Evolutionary conservation across 2,329 filamentous ascomycete species (phyloP), one percentile per base, ranked within the genome.

Genomic region (Akanthomyces muscarius): DNA sequence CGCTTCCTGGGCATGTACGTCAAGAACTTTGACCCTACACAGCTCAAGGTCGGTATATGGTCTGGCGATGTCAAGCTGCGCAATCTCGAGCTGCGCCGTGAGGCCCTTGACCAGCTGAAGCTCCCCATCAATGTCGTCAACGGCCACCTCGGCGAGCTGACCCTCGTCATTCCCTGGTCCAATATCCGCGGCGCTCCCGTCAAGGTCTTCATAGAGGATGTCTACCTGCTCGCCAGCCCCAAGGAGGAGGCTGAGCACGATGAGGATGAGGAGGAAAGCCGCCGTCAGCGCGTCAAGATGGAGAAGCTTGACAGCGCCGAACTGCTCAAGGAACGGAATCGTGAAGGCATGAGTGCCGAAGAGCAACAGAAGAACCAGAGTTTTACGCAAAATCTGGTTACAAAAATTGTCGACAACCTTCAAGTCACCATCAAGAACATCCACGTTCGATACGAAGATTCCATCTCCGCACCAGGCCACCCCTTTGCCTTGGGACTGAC

Each of bases 1-100:
- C 90, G 96, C 81, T 98, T 99, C 79, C 81, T 99, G 86, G 96
- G 95, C 84, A 97, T 98, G 90, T 99, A 99, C 77, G 94, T 99
- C 77, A 93, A 96, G 84, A 98, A 99, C 79, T 99, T 99, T 75
- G 95, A 99, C 77, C 92, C 95, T 61, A 90, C 92, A 72, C 95
- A 99, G 81, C 85, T 99, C 68, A 99, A 99, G 75, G 93, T 99
- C 67, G 95, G 96, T 67, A 99, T 99, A 72, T 99, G 94, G 95
- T 96, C 91, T 25, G 95, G 96, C 70, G 95, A 99, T 80, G 95
- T 99, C 71, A 97, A 96, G 79, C 84, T 99, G 52, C 88, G 89
- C 65, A 89, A 99, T 71, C 88, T 99, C 64, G 91, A 99, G 79
- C 84, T 99, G 54, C 91, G 93, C 62, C 87, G 91, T 64, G 95